Percentiles rank a stretch among this genome's conserved stretches.
These are phyloP conservation scores for Nannochloropsis oceanica DNA, from an alignment of 108 stramenopile genomes.

Conservation along the genomic window DNA sequence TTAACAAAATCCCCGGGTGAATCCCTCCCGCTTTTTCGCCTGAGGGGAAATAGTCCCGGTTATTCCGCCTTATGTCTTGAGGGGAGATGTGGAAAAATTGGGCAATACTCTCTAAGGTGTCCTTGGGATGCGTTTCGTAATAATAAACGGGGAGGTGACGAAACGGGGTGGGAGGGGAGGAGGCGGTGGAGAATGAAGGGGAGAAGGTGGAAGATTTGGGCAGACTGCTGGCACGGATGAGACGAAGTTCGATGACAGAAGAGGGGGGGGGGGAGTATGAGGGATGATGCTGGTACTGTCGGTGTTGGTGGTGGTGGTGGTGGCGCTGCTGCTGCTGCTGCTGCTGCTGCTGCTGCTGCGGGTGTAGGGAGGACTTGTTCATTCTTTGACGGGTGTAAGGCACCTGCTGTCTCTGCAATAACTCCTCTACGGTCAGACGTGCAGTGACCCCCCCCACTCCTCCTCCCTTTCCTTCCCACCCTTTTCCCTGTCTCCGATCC, in stretches of 20 bases:
- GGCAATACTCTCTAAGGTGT: background rate
- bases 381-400: too few species aligned
- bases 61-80: background rate
- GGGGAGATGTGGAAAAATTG: background rate
- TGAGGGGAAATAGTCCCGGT: background rate
- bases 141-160: background rate
- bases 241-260: background rate
- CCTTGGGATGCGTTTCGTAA: background rate
- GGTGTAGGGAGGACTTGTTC: background rate
- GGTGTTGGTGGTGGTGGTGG: background rate
- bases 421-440: too few species aligned
- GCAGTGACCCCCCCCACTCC: too few species aligned
- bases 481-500: background rate
- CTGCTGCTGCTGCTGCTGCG: background rate
- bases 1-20: background rate
- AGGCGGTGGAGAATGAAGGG: background rate
- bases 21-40: background rate
- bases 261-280: background rate
- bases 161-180: background rate
- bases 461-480: background rate
- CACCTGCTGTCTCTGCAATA: too few species aligned
- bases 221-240: background rate
- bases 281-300: background rate
- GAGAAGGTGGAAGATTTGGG: background rate
- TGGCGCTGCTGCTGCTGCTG: background rate